Base-by-base conservation (phyloP, 768 basidiomycete genomes). In the Piloderma croceum region DNA sequence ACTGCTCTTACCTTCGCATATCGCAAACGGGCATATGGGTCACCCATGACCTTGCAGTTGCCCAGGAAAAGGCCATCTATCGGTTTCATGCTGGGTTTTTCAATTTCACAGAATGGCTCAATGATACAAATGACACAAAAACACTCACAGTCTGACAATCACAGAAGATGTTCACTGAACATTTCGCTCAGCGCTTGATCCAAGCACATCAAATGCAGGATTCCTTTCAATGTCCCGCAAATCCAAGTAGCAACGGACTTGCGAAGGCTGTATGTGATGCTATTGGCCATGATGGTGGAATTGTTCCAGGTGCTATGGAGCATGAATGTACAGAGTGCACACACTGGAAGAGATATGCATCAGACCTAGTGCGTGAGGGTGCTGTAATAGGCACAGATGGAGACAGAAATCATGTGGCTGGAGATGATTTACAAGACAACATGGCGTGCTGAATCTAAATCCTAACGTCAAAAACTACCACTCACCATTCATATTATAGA, bases 81-180 rank as follows among this genome's bases (percentile, higher is more conserved):
- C 36, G 51, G 0, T 56, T 56, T 34, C 54, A 56, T 23, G 41
- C 50, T n/a, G 56, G 58, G 15, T 60, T 56, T 52, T 54, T 56
- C 1, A 58, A 57, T 38, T 60, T 57, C 39, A 46, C 60, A 4
- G 42, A 51, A 1, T 59, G 47, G 44, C 18, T 60, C 13, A 62
- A 62, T 34, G 54, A 53, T 12, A 44, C 38, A 12, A 21, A 33
- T 15, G 7, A 39, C 12, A 24, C 24, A 2, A 24, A 12, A 11
- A 12, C 25, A 33, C 31, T 53, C 32, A 58, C 57, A 2, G 35
- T 38, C 9, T 46, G 50, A 7, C 60, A 60, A 32, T 51, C 54
- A 1, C 47, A 56, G 35, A 41, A 52, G 13, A 44, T 61, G 7
- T 61, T 59, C 43, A 36, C 53, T 6, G 59, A 62, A 39, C 53